Evolutionary conservation across 805 yeast genomes (phyloP), one percentile per base, ranked within the genome.

Genomic region (Schwanniomyces polymorphus): DNA sequence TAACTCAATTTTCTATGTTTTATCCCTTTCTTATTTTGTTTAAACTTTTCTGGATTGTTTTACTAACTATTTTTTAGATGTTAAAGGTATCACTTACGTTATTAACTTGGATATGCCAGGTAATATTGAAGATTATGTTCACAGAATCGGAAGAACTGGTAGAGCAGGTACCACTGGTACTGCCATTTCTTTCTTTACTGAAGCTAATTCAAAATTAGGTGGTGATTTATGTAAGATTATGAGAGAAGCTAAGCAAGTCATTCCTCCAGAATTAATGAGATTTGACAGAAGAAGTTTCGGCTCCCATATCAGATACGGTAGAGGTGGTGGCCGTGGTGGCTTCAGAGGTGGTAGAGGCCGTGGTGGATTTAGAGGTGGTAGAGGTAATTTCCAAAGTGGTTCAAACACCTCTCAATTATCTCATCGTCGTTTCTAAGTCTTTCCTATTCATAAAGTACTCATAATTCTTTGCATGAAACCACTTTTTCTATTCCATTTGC

Each of bases 141-240:
- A 92, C 72, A 85, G 99, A 78, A 94, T 92, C 65, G 99, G 99
- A 72, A 91, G 97, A 83, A 91, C 99, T 55, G 99, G 99, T 70
- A 90, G 99, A 82, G 99, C 97, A 57, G 98, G 98, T 70, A 85
- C 91, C 53, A 79, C 80, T 53, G 99, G 99, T 81, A 91, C 94
- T 52, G 97, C 99, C 46, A 82, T 91, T 56, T 89, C 98, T 7
- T 83, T 92, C 70, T 94, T 94, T 81, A 90, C 97, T 49, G 87
- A 83, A 55, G 91, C 79, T 56, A 89, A 91, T 78, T 76, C 89
- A 59, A 83, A 86, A 74, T 81, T 91, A 72, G 97, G 98, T 58
- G 87, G 88, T 61, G 94, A 90, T 62, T 80, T 94, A 65, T 81
- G 92, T 61, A 85, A 87, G 61, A 91, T 94, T 63, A 80, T 94